These are phyloP conservation scores for Leucocoprinus birnbaumii DNA, from an alignment of 768 basidiomycete genomes.

Conservation along the genomic window DNA sequence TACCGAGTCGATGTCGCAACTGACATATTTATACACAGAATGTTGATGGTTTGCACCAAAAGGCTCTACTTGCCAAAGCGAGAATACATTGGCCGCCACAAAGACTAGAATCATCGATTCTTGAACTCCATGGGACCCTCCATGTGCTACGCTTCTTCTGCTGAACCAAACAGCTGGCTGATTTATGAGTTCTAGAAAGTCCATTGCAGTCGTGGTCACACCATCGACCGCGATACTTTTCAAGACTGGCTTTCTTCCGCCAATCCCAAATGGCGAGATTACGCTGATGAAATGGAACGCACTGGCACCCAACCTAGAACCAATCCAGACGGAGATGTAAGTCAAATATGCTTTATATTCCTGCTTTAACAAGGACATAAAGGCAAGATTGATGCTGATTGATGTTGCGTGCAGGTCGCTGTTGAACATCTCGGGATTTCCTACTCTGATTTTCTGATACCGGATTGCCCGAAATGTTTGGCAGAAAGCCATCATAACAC, in stretches of 20 bases:
- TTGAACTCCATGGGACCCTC: conserved; percentile 89
- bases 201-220: conserved; percentile 72
- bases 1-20: not conserved
- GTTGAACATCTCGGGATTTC: conserved; percentile 66
- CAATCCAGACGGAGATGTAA: conserved; percentile 92
- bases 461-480: conserved; percentile 70
- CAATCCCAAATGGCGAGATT: conserved; percentile 81
- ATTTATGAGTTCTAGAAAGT: conserved; percentile 50
- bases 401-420: conserved; percentile 57
- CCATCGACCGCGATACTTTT: conserved; percentile 62
- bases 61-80: conserved; percentile 50
- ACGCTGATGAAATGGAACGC: conserved; percentile 59
- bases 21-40: conserved; percentile 37
- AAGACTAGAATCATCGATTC: conserved; percentile 40
- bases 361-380: no score
- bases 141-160: conserved; percentile 44
- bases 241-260: conserved; percentile 68
- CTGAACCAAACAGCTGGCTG: not conserved
- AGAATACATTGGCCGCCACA: conserved; percentile 32
- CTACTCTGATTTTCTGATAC: conserved; percentile 77
- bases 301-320: conserved; percentile 64
- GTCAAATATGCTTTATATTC: conserved; percentile 23
- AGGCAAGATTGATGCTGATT: not conserved
- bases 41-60: conserved; percentile 93
- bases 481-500: conserved; percentile 52